Evolutionary conservation across 306 rosid genomes (phyloP).

Genomic region (Astragalus glycyphyllos): DNA sequence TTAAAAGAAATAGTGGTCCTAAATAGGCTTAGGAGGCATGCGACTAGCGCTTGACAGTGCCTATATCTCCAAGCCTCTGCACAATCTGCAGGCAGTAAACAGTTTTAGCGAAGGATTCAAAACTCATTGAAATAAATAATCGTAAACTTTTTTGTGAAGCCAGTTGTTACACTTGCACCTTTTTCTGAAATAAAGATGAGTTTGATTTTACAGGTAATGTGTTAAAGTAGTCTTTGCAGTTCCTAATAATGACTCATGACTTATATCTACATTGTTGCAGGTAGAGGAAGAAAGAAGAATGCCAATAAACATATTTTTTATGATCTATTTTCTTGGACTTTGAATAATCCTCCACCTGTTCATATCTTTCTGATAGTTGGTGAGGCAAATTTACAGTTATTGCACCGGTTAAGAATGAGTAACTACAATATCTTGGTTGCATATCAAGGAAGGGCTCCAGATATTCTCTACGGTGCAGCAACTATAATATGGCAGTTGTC

Average conservation of each 20-base stretch:
- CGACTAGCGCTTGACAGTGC: not conserved
- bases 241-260: not conserved
- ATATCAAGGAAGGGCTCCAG: slow-evolving; percentile 57
- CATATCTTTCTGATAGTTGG: slow-evolving; percentile 86
- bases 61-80: too few species aligned
- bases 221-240: not conserved
- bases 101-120: too few species aligned
- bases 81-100: too few species aligned
- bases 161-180: not conserved
- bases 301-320: slow-evolving; percentile 72
- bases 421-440: too few species aligned
- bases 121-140: not conserved
- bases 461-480: slow-evolving; percentile 82
- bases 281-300: slow-evolving; percentile 65
- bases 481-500: slow-evolving; percentile 91
- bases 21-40: too few species aligned
- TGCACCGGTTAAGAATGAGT: slow-evolving; percentile 52
- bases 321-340: too few species aligned
- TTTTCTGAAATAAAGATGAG: not conserved
- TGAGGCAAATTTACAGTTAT: slow-evolving; percentile 47
- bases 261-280: slow-evolving; percentile 53
- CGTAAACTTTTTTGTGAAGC: not conserved
- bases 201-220: not conserved
- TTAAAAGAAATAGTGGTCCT: too few species aligned
- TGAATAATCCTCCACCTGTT: slow-evolving; percentile 91